A percentile compares a stretch with the other conserved stretches of the same genome.
phyloP scores from a whole-genome alignment of 257 asterid species.

The Thymus quinquecostatus region DNA sequence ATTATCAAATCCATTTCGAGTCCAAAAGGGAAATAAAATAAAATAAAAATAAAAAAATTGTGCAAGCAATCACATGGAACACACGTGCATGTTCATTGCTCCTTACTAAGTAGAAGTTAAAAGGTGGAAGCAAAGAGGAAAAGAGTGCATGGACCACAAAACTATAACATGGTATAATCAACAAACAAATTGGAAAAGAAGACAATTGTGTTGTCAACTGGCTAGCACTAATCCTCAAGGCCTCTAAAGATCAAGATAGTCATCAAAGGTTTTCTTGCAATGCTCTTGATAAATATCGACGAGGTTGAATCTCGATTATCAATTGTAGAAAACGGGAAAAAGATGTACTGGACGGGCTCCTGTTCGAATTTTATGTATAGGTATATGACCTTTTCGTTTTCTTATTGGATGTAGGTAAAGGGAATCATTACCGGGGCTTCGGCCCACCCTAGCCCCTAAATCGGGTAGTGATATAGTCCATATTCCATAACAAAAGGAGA shows the following conservation, averaged over 20 bases:
- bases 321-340: no score
- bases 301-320: no score
- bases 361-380: no score
- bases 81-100: conserved; percentile 39
- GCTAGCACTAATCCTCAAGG: background rate
- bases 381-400: no score
- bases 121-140: conserved; percentile 9
- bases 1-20: conserved; percentile 4
- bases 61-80: conserved; percentile 34
- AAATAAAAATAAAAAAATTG: background rate
- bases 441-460: no score
- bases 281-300: no score
- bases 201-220: conserved; percentile 7
- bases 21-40: background rate
- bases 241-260: background rate
- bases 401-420: no score
- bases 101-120: background rate
- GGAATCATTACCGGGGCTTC: no score
- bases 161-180: conserved; percentile 16
- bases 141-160: conserved; percentile 35
- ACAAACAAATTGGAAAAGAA: background rate
- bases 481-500: no score
- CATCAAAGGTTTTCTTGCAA: conserved; percentile 9
- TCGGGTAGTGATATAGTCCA: no score
- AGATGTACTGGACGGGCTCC: no score